Evolutionary conservation across 768 basidiomycete species (phyloP), one percentile per base, ranked within the genome.

Genomic region (Cystobasidium tubakii): DNA sequence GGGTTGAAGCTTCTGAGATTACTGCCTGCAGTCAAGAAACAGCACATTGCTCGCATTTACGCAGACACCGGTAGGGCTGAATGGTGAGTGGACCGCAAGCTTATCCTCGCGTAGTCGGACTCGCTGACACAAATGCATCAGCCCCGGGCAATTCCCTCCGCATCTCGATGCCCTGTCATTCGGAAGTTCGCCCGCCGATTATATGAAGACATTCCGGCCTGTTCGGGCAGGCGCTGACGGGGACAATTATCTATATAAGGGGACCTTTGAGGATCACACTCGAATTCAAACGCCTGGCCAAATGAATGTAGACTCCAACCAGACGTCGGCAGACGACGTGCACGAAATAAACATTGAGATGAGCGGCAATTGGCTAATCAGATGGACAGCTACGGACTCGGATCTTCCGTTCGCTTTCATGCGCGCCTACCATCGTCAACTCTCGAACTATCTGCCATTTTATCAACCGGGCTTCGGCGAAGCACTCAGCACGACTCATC

Each of bases 321-420:
- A 25, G 29, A 31, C 10, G 12, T 2, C 17, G 9, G 27, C 23
- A 7, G 10, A 21, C 15, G 70, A 34, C 13, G 36, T 4, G 25
- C 39, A 34, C 17, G 33, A 60, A 62, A 39, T 75, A 23, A 27
- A 10, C 6, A 70, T 80, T 31, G 78, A 77, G 39, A 78, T 80
- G 77, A 65, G 44, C 4, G 79, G 79, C 23, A 80, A 80, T 70
- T 80, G 79, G 83, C 79, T 84, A 4, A 80, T 83, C 21, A 79
- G 83, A 29, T 84, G 83, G 83, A 82, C 82, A 50, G 83, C 83
- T 1, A 82, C 83, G 72, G 83, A 84, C 72, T 83, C 83, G 0
- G 83, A 84, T 75, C 79, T 84, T 10, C 83, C 83, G 72, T 83
- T 82, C 42, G 80, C 83, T 0, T 84, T 84, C 79, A 83, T 82